Percentiles rank a stretch among this genome's conserved stretches.
Evolutionary conservation across 768 basidiomycete genomes (phyloP).

Genomic region (Macrolepiota fuliginosa): DNA sequence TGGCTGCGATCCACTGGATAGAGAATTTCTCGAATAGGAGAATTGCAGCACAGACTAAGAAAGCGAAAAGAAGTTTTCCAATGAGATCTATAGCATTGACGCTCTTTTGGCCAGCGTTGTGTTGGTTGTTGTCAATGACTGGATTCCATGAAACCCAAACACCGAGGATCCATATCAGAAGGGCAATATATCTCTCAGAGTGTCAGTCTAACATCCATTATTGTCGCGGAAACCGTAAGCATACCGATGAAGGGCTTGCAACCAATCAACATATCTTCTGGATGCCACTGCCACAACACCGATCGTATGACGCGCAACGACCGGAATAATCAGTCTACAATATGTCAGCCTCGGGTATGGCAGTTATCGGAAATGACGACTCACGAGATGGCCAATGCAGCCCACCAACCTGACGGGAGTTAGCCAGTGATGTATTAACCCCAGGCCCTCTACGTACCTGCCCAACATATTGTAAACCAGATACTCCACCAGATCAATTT

Average conservation of each 20-base stretch:
- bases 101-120: slow-evolving; percentile 27
- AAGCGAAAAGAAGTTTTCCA: slow-evolving; percentile 68
- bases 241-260: slow-evolving; percentile 61
- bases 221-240: slow-evolving; percentile 11
- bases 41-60: slow-evolving; percentile 65
- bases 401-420: slow-evolving; percentile 70
- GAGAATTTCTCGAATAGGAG: slow-evolving; percentile 81
- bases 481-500: slow-evolving; percentile 77
- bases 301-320: slow-evolving; percentile 56
- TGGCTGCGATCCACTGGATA: slow-evolving; percentile 82
- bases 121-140: slow-evolving; percentile 49
- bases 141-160: slow-evolving; percentile 76
- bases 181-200: slow-evolving; percentile 51
- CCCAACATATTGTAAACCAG: slow-evolving; percentile 82
- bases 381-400: slow-evolving; percentile 60
- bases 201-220: background rate
- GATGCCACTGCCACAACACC: slow-evolving; percentile 72
- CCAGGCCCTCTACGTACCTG: slow-evolving; percentile 37
- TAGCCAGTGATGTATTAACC: background rate
- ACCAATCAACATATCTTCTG: slow-evolving; percentile 79
- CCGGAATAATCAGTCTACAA: slow-evolving; percentile 46
- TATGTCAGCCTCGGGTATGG: slow-evolving; percentile 5
- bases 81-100: slow-evolving; percentile 49
- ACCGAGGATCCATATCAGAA: slow-evolving; percentile 63
- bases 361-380: slow-evolving; percentile 25